These are phyloP conservation scores for Chionographis japonica DNA, from an alignment of 106 monocot species.

Conservation along the genomic window DNA sequence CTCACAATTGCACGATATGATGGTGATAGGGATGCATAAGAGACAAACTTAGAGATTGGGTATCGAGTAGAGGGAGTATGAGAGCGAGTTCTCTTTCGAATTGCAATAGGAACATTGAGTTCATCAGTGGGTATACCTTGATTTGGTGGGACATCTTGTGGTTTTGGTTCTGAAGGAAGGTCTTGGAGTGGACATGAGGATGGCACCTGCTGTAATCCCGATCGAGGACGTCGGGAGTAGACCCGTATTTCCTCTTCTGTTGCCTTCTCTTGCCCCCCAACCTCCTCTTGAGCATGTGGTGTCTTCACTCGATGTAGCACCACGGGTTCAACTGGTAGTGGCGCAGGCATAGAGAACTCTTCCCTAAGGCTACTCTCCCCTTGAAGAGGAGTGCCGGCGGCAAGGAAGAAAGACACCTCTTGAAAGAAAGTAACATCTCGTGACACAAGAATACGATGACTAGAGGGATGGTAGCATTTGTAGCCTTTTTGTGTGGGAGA, in stretches of 20 bases:
- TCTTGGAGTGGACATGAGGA: too few species aligned
- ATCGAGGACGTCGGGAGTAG: too few species aligned
- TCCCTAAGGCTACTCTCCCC: background rate
- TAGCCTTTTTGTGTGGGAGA: conserved; percentile 1
- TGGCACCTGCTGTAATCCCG: too few species aligned
- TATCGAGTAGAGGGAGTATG: background rate
- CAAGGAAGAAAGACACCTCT: background rate
- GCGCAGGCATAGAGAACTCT: background rate
- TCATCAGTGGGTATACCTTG: background rate
- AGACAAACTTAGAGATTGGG: background rate
- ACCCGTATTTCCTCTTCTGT: too few species aligned
- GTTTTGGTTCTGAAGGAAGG: too few species aligned
- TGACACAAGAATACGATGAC: background rate
- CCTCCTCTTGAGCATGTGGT: too few species aligned
- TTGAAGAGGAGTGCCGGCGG: background rate
- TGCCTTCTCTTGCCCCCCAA: too few species aligned
- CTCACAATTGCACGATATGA: background rate
- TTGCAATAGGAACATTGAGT: conserved; percentile 5
- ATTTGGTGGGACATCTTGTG: background rate
- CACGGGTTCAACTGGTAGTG: background rate
- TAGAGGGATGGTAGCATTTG: background rate
- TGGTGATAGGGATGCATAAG: background rate
- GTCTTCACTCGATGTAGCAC: background rate
- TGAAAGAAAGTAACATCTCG: conserved; percentile 1
- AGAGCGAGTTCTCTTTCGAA: conserved; percentile 6